Conservation (phyloP, 2,329 filamentous ascomycete species). For the Zarea fungicola region DNA sequence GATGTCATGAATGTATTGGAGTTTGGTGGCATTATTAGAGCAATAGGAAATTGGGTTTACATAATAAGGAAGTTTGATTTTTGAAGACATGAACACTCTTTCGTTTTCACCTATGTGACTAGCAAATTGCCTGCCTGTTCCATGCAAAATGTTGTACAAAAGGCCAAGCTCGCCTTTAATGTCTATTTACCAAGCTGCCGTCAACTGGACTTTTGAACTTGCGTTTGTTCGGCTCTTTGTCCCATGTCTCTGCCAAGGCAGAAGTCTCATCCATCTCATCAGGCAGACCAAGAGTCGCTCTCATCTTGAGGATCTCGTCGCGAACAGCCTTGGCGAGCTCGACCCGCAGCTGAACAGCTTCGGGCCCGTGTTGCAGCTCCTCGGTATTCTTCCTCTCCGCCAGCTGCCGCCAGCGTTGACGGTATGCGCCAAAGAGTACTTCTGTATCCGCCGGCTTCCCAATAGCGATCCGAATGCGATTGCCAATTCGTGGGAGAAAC, state of each 20-base stretch:
- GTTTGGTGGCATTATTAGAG: constrained; percentile 7
- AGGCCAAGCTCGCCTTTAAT: constrained; percentile 15
- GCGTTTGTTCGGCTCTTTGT: constrained; percentile 42
- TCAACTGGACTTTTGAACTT: constrained; percentile 51
- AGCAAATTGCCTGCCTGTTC: neutral
- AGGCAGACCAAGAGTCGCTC: constrained; percentile 64
- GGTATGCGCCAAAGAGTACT: constrained; percentile 69
- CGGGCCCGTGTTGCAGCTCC: constrained; percentile 41
- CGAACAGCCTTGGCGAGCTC: constrained; percentile 77
- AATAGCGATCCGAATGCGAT: constrained; percentile 68
- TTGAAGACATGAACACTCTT: neutral
- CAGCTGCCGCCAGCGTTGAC: constrained; percentile 68
- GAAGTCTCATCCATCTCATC: constrained; percentile 73
- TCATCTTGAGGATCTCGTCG: constrained; percentile 73
- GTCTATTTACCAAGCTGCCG: constrained; percentile 43
- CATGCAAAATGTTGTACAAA: constrained; percentile 7
- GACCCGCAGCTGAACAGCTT: constrained; percentile 65
- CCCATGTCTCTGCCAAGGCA: constrained; percentile 77
- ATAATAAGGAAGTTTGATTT: constrained; percentile 1
- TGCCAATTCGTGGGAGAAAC: constrained; percentile 70
- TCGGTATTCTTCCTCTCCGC: constrained; percentile 43
- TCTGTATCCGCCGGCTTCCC: constrained; percentile 74
- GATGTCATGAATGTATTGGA: constrained; percentile 6
- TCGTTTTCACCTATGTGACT: neutral
- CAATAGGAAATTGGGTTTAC: neutral